Evolutionary conservation across 495 filamentous ascomycete species (phyloP), one percentile per base, ranked within the genome.

Genomic region (Corynascus novoguineensis): DNA sequence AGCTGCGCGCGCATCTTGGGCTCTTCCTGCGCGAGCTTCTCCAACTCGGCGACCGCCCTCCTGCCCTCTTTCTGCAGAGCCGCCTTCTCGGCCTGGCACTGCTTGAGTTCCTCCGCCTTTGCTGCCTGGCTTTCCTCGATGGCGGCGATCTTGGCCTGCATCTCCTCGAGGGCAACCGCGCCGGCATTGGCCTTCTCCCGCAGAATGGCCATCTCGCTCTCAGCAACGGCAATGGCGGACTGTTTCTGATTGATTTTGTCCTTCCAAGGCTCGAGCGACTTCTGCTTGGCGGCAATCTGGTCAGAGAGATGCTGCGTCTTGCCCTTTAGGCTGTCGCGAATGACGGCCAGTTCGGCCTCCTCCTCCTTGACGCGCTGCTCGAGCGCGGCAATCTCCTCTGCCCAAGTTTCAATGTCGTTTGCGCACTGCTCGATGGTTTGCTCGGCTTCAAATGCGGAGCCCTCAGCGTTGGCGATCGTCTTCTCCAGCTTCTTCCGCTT

Each of bases 401-500:
- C 77, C 57, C 87, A 86, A 21, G 84, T 86, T 67, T 87, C 84
- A 48, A 96, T 86, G 56, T 96, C 91, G 49, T 84, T 77, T 5
- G 77, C 72, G 60, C 85, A 85, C 55, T 92, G 89, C 63, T 91
- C 82, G 24, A 90, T 86, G 38, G 88, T 78, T 55, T 88, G 84
- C 28, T 83, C 79, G 17, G 89, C 86, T 64, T 96, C 90, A 0
- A 83, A 82, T 14, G 85, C 80, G 4, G 86, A 83, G 22, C 64
- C 73, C 53, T 81, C 78, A 15, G 77, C 71, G 53, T 84, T 83
- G 53, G 86, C 77, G 64, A 93, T 86, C 0, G 87, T 76, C 71
- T 97, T 97, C 62, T 98, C 91, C 11, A 96, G 78, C 75, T 97
- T 97, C 77, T 95, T 95, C 60, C 89, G 83, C 74, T 97, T 98